phyloP scores from a whole-genome alignment of 2,329 filamentous ascomycete species.

The Epichloe festucae region DNA sequence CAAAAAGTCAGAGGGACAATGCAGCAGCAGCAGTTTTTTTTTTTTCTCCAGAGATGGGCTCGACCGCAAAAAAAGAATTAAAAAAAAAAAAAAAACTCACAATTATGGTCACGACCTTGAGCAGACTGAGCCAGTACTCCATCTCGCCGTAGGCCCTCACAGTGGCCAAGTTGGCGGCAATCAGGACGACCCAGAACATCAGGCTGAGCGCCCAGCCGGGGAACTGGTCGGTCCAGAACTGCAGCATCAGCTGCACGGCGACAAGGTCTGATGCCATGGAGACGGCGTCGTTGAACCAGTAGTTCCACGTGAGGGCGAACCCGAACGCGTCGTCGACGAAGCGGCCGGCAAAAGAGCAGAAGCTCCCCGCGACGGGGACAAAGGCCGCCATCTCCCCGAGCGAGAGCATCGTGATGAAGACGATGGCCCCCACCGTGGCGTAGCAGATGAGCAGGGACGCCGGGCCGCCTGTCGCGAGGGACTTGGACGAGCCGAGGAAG shows the following conservation, averaged over 20 bases:
- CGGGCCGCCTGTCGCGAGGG: constrained; percentile 45
- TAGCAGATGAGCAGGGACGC: constrained; percentile 43
- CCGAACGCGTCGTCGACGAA: constrained; percentile 42
- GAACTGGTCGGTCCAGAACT: constrained; percentile 50
- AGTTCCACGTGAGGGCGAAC: constrained; percentile 44
- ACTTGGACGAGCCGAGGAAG: constrained; percentile 49
- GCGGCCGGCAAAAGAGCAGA: constrained; percentile 34
- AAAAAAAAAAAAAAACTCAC: constrained; percentile 12
- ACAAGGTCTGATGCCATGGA: constrained; percentile 45
- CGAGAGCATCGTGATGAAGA: constrained; percentile 45
- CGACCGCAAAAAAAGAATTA: background rate
- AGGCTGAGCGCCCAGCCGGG: constrained; percentile 50
- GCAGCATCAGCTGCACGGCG: constrained; percentile 35
- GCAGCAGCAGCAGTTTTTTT: background rate
- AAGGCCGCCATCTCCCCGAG: constrained; percentile 49
- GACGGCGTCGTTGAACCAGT: constrained; percentile 53
- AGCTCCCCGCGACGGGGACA: constrained; percentile 35
- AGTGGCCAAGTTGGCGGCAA: constrained; percentile 26
- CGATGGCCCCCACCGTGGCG: constrained; percentile 41
- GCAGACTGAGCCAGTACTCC: constrained; percentile 42
- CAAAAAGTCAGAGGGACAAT: no score
- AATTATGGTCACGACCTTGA: constrained; percentile 40
- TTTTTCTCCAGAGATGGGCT: no score
- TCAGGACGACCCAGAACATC: constrained; percentile 45
- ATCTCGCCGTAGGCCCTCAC: constrained; percentile 27